Evolutionary conservation across 495 filamentous ascomycete species (phyloP), one percentile per base, ranked within the genome.

Genomic region (Penicillium macrosclerotiorum): DNA sequence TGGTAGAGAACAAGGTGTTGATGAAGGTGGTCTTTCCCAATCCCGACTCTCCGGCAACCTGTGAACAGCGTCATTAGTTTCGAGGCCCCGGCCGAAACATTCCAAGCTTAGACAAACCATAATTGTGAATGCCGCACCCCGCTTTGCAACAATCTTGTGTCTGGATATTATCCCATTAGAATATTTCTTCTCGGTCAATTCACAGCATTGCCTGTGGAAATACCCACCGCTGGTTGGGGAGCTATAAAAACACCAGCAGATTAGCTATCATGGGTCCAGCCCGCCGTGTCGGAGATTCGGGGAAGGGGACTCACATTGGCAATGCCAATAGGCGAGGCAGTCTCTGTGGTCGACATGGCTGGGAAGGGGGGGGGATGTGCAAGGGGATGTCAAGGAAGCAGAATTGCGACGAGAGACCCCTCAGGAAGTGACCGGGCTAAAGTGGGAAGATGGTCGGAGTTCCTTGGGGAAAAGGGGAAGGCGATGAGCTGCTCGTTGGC

Each of bases 21-120:
- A 98, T 96, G 75, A 98, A 98, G 51, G 93, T 98, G 12, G 93
- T 98, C 81, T 98, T 98, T 74, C 93, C 93, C 56, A 98, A 73
- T 53, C 93, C 93, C 55, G 94, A 97, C 78, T 98, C 93, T 71
- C 93, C 93, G 76, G 95, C 93, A 73, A 96, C 89, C 89, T 94
- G 56, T 40, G 39, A 24, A 44, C 30, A 32, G 23, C 27, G 42
- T 14, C 17, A 49, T 79, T 54, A 80, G 69, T 44, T 33, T 44
- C 26, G 30, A 42, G 17, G 35, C 16, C 7, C 32, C 22, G 40
- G 12, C 19, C 13, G 23, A 29, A 16, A 39, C 31, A 47, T 52
- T 45, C 27, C 29, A 50, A 33, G 27, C 40, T 47, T 20, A 39
- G 39, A 61, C 74, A 54, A 72, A 96, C 93, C 93, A 98, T 98